Percentiles rank a stretch among this genome's conserved stretches.
Conservation (phyloP, 2,329 filamentous ascomycete species). For the Lachnellula subtilissima region DNA sequence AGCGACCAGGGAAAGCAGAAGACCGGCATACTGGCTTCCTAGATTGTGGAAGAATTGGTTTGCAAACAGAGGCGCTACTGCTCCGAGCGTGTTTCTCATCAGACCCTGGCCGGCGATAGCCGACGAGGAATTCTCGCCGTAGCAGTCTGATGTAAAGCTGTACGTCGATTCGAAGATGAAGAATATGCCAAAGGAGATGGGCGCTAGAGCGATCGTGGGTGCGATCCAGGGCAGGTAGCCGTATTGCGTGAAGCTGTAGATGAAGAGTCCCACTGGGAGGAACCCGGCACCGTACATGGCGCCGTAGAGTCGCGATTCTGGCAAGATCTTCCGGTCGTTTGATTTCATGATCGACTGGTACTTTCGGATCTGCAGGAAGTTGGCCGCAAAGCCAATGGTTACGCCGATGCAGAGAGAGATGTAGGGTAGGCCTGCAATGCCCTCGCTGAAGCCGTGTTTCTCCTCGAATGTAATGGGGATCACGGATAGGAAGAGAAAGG, state of each 20-base stretch:
- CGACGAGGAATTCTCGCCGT: conserved; percentile 76
- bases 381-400: conserved; percentile 34
- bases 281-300: conserved; percentile 68
- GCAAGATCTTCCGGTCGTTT: conserved; percentile 32
- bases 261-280: conserved; percentile 73
- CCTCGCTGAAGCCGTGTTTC: conserved; percentile 56
- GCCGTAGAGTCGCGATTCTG: conserved; percentile 77
- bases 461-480: conserved; percentile 74
- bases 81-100: conserved; percentile 76
- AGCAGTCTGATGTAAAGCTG: conserved; percentile 85
- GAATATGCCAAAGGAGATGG: conserved; percentile 69
- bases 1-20: conserved; percentile 56
- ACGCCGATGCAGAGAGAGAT: conserved; percentile 38
- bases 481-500: conserved; percentile 77
- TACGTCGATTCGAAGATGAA: conserved; percentile 81
- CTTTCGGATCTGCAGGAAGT: conserved; percentile 45
- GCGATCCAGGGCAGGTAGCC: conserved; percentile 53
- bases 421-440: conserved; percentile 60
- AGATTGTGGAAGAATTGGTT: conserved; percentile 65
- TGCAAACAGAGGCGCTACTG: conserved; percentile 75
- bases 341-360: conserved; percentile 35
- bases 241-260: conserved; percentile 60
- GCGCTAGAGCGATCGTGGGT: conserved; percentile 55
- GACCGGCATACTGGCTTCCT: conserved; percentile 65
- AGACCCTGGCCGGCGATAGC: conserved; percentile 81